A percentile compares a stretch with the other conserved stretches of the same genome.
phyloP scores from a whole-genome alignment of 106 monocot genomes.

The Dactylorhiza incarnata region DNA sequence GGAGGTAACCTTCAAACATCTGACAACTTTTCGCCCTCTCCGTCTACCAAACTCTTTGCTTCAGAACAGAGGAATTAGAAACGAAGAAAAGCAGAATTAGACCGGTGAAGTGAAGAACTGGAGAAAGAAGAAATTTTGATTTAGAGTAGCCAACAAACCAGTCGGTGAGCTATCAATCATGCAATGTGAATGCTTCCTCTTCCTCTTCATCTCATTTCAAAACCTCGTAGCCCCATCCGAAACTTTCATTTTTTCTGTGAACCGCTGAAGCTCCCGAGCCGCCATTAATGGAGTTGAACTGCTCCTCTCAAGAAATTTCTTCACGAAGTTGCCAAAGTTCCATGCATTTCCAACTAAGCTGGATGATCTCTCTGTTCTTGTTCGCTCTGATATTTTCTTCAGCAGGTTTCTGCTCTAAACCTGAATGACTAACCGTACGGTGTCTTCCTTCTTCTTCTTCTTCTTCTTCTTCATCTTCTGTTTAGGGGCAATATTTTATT shows the following conservation, averaged over 20 bases:
- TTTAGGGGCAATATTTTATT: neutral
- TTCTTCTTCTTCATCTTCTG: no score
- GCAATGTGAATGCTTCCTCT: slow-evolving; percentile 3
- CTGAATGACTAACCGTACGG: neutral
- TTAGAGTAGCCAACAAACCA: slow-evolving; percentile 13
- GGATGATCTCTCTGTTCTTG: slow-evolving; percentile 12
- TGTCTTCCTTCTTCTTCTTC: neutral
- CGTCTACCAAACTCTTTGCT: slow-evolving; percentile 72
- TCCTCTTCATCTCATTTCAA: slow-evolving; percentile 9
- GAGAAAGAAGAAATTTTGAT: neutral
- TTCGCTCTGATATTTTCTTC: slow-evolving; percentile 22
- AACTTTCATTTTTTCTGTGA: neutral
- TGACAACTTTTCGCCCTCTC: slow-evolving; percentile 13
- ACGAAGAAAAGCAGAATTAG: slow-evolving; percentile 25
- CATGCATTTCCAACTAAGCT: slow-evolving; percentile 6
- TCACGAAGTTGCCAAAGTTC: neutral
- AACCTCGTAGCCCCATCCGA: slow-evolving; percentile 6
- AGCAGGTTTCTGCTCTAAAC: slow-evolving; percentile 29
- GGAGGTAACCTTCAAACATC: slow-evolving; percentile 25
- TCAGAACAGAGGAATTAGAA: slow-evolving; percentile 33
- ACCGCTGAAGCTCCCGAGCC: neutral
- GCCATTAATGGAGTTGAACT: slow-evolving; percentile 2
- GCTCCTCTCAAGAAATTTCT: neutral
- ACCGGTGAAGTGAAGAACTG: neutral
- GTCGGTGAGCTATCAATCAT: slow-evolving; percentile 30